phyloP scores from a whole-genome alignment of 306 rosid species.

The Glycyrrhiza uralensis region DNA sequence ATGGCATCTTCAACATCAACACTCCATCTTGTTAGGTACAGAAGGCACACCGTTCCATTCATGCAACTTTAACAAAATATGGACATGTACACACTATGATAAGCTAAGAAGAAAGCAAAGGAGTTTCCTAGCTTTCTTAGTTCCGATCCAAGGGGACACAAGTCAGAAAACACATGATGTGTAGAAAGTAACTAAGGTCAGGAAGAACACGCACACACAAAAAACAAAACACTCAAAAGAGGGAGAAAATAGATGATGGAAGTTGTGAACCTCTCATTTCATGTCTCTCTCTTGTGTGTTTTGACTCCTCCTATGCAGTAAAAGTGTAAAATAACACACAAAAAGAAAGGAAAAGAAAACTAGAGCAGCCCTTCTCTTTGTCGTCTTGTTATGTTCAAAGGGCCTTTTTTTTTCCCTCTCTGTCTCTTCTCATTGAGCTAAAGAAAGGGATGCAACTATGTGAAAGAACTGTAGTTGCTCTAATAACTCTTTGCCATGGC shows the following conservation, averaged over 20 bases:
- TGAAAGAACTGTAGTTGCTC: constrained; percentile 87
- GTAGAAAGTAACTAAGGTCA: constrained; percentile 22
- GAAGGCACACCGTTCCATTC: constrained; percentile 30
- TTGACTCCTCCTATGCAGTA: constrained; percentile 13
- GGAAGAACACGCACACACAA: too few species aligned
- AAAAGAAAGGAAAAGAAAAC: not conserved
- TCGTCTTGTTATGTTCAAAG: not conserved
- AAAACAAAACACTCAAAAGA: constrained; percentile 11
- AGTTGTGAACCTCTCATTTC: not conserved
- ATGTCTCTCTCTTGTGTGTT: constrained; percentile 11
- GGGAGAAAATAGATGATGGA: not conserved
- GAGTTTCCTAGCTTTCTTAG: not conserved
- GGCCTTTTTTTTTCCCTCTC: not conserved
- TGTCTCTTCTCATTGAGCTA: constrained; percentile 24
- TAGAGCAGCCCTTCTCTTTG: constrained; percentile 2
- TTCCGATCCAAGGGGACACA: constrained; percentile 29
- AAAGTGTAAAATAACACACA: not conserved
- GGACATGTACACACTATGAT: constrained; percentile 23
- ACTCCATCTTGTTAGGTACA: constrained; percentile 16
- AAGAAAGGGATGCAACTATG: constrained; percentile 89
- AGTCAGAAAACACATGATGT: constrained; percentile 32
- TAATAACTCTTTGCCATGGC: constrained; percentile 65
- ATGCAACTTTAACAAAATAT: constrained; percentile 20
- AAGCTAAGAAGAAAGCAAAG: not conserved
- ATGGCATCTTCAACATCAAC: not conserved